Evolutionary conservation across 257 asterid genomes (phyloP).

Genomic region (Przewalskia tangutica): DNA sequence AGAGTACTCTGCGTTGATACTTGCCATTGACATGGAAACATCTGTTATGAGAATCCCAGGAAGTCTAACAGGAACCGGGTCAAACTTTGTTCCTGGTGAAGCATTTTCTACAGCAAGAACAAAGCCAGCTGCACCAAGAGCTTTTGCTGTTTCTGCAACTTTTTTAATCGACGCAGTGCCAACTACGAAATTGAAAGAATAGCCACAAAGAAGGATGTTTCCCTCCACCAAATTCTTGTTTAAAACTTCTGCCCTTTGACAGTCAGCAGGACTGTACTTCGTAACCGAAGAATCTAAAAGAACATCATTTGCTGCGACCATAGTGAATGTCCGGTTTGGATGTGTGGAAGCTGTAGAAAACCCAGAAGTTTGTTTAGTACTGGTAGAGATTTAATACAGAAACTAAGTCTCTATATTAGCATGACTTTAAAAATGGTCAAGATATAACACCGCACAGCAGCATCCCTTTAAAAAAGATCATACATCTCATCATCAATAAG

Average conservation of each 20-base stretch:
- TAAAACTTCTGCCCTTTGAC: constrained; percentile 88
- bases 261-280: constrained; percentile 66
- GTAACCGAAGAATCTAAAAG: constrained; percentile 61
- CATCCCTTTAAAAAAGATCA: neutral
- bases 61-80: constrained; percentile 78
- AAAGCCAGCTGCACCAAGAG: constrained; percentile 88
- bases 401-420: neutral
- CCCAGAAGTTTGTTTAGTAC: constrained; percentile 5
- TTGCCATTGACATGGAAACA: constrained; percentile 62
- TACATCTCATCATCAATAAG: neutral
- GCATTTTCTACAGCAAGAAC: constrained; percentile 94
- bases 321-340: constrained; percentile 60
- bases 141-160: constrained; percentile 74
- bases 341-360: constrained; percentile 79
- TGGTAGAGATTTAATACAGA: constrained; percentile 4
- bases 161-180: constrained; percentile 85
- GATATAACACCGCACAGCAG: neutral
- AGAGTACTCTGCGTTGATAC: constrained; percentile 6
- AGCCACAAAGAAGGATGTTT: constrained; percentile 93
- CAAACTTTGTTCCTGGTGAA: constrained; percentile 86
- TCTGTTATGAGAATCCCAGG: constrained; percentile 91
- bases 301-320: constrained; percentile 95
- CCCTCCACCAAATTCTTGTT: constrained; percentile 84
- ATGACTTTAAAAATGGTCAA: neutral
- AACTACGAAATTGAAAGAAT: constrained; percentile 78